Conservation (phyloP, 2,329 filamentous ascomycete species). For the Clarireedia homoeocarpa region DNA sequence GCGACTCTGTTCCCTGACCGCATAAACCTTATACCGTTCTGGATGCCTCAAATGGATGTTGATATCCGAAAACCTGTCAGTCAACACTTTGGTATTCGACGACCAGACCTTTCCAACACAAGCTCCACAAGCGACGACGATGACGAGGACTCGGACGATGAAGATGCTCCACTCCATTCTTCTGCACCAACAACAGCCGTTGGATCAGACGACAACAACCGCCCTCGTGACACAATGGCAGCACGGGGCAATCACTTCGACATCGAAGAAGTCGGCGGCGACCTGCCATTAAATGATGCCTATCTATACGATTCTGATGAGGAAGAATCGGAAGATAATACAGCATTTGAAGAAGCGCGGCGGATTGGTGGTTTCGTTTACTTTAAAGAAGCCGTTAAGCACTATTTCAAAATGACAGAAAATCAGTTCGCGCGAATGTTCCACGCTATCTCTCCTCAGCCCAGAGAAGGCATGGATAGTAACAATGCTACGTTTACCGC, state of each 20-base stretch:
- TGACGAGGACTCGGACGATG: conserved; percentile 60
- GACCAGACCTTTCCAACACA: conserved; percentile 65
- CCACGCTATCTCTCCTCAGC: conserved; percentile 12
- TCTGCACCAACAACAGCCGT: background rate
- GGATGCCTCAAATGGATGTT: conserved; percentile 97
- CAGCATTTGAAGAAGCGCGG: conserved; percentile 70
- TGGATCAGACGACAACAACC: conserved; percentile 17
- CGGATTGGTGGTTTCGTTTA: conserved; percentile 72
- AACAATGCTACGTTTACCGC: conserved; percentile 47
- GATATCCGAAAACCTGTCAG: conserved; percentile 91
- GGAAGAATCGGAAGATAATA: conserved; percentile 69
- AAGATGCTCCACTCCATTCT: conserved; percentile 23
- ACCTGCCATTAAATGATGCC: conserved; percentile 51
- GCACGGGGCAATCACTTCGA: conserved; percentile 47
- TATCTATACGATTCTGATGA: conserved; percentile 90
- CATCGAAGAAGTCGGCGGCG: conserved; percentile 71
- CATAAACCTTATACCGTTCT: conserved; percentile 88
- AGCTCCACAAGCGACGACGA: conserved; percentile 73
- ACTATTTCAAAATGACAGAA: conserved; percentile 19
- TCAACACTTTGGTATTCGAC: conserved; percentile 84
- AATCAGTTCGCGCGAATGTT: conserved; percentile 13
- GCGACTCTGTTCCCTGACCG: conserved; percentile 78
- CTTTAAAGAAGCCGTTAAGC: conserved; percentile 50
- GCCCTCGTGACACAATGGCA: conserved; percentile 18
- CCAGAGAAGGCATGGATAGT: conserved; percentile 12